phyloP scores from a whole-genome alignment of 192 early-diverging fungal genomes.

The Backusella morwellensis region DNA sequence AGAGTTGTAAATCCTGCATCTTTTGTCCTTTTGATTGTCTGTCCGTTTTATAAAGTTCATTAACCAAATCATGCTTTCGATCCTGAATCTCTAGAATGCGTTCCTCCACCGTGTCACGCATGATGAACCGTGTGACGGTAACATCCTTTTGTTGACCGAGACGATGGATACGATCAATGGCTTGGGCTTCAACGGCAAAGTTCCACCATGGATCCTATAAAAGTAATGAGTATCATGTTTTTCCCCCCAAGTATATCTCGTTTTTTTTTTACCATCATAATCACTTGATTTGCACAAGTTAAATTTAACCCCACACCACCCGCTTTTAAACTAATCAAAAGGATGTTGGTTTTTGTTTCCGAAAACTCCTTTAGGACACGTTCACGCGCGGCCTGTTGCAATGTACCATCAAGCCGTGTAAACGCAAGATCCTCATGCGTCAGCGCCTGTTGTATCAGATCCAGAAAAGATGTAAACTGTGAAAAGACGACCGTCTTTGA shows the following conservation, averaged over 20 bases:
- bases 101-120: slow-evolving; percentile 50
- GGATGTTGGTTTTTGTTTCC: slow-evolving; percentile 28
- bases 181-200: slow-evolving; percentile 74
- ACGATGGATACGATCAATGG: slow-evolving; percentile 84
- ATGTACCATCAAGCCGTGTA: slow-evolving; percentile 79
- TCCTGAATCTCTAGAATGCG: slow-evolving; percentile 53
- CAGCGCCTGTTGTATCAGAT: slow-evolving; percentile 63
- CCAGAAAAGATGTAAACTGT: slow-evolving; percentile 88
- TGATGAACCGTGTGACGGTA: slow-evolving; percentile 29
- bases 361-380: slow-evolving; percentile 55
- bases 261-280: slow-evolving; percentile 55
- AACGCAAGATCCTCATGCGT: slow-evolving; percentile 53
- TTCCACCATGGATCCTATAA: slow-evolving; percentile 78
- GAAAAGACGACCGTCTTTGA: slow-evolving; percentile 89
- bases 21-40: slow-evolving; percentile 38
- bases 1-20: slow-evolving; percentile 47
- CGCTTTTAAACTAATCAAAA: slow-evolving; percentile 70
- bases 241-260: too few relatives aligned
- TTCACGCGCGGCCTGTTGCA: slow-evolving; percentile 56
- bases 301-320: slow-evolving; percentile 81
- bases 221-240: not conserved
- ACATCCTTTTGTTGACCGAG: slow-evolving; percentile 65
- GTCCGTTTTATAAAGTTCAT: slow-evolving; percentile 47
- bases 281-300: slow-evolving; percentile 66
- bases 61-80: slow-evolving; percentile 49